Base-by-base conservation (phyloP, 2,329 filamentous ascomycete species). In the Tolypocladium tundrense region DNA sequence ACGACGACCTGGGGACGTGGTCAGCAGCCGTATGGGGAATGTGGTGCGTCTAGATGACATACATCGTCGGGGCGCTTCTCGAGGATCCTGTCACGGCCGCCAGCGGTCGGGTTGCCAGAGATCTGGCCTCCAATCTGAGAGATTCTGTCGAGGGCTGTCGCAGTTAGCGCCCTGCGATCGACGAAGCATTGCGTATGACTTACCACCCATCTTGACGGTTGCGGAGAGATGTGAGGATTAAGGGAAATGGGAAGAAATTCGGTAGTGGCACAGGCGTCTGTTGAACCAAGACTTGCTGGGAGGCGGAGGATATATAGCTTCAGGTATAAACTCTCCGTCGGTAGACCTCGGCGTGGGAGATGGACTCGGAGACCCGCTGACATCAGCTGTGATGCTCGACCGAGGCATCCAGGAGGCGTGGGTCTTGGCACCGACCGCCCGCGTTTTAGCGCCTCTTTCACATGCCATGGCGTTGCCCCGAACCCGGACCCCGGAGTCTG, bases 11-110 rank as follows among this genome's bases (percentile, higher is more conserved):
- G 55, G n/a, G 7, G 21, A 61, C 72, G 68, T 16, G 52, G 54
- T 37, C 51, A 8, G 27, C 11, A 14, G 43, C n/a, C 43, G 40
- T 53, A 43, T 3, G 42, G 54, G 24, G 52, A 31, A 53, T 41
- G 37, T n/a, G 39, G 13, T 7, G 37, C 9, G 21, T 33, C 53
- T 24, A 55, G 33, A 31, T 39, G 35, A 64, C 76, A 56, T 75
- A 86, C 84, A 78, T 88, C 86, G 70, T 88, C 85, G 57, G 85
- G 77, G 70, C 78, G 79, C 77, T 88, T 88, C 72, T 86, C 75
- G 50, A 88, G 77, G 53, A 88, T 73, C 72, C 77, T 82, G 60
- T 81, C 80, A 64, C 77, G 76, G 61, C 75, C 75, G 61, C 75
- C 74, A 54, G 76, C 73, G 62, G 76, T 75, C 63, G 84, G 75